These are phyloP conservation scores for Pisolithus sp. DNA, from an alignment of 768 basidiomycete species.

Conservation along the genomic window DNA sequence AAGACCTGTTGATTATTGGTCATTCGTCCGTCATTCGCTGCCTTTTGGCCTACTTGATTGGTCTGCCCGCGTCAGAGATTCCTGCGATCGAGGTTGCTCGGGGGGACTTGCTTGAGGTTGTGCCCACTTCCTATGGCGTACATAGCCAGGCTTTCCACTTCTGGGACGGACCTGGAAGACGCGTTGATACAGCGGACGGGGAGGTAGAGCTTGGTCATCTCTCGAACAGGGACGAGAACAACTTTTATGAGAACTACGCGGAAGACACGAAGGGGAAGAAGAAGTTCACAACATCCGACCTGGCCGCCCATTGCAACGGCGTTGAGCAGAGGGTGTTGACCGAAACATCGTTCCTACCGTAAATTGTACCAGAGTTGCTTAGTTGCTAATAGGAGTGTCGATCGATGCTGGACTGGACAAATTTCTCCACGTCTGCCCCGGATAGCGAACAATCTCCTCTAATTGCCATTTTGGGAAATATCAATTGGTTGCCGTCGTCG, in stretches of 20 bases:
- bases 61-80: constrained; percentile 91
- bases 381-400: background rate
- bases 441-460: too few relatives aligned
- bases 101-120: constrained; percentile 92
- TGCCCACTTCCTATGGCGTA: constrained; percentile 85
- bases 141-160: constrained; percentile 87
- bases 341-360: background rate
- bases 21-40: constrained; percentile 98
- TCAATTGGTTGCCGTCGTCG: too few relatives aligned
- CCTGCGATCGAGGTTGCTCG: constrained; percentile 96
- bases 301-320: constrained; percentile 19
- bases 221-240: constrained; percentile 52
- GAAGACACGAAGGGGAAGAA: constrained; percentile 65
- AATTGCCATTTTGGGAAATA: too few relatives aligned
- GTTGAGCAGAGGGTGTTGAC: background rate
- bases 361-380: background rate
- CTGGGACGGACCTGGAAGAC: constrained; percentile 81
- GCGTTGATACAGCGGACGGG: constrained; percentile 32
- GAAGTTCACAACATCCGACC: constrained; percentile 26
- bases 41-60: constrained; percentile 87
- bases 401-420: background rate
- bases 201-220: constrained; percentile 20
- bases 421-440: too few relatives aligned
- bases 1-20: constrained; percentile 93
- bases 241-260: constrained; percentile 88